Evolutionary conservation across 2,329 filamentous ascomycete species (phyloP).

Genomic region (Curvularia spicifera): DNA sequence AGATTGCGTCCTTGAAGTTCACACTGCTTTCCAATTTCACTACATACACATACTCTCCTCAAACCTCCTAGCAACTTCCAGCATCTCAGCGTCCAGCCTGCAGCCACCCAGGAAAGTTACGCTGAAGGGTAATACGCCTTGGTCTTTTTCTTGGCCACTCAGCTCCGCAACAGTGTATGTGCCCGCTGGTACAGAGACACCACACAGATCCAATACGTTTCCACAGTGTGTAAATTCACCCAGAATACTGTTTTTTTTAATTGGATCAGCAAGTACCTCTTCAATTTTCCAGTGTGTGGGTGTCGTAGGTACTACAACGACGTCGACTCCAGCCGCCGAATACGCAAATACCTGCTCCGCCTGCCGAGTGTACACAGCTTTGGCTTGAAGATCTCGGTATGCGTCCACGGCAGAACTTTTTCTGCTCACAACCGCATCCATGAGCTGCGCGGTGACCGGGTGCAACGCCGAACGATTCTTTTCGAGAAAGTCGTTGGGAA

Average conservation of each 20-base stretch:
- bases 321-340: constrained; percentile 36
- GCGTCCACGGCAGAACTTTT: constrained; percentile 42
- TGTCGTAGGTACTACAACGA: constrained; percentile 61
- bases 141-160: constrained; percentile 32
- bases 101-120: constrained; percentile 50
- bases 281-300: constrained; percentile 57
- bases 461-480: constrained; percentile 53
- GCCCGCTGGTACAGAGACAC: constrained; percentile 57
- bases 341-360: constrained; percentile 41
- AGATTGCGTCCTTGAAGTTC: neutral
- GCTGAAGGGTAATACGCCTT: constrained; percentile 50
- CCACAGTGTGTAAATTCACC: constrained; percentile 64
- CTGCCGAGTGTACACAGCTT: constrained; percentile 40
- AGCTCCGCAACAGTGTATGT: constrained; percentile 40
- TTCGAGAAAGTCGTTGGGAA: constrained; percentile 41
- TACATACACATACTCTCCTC: constrained; percentile 18
- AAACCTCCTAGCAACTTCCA: constrained; percentile 49
- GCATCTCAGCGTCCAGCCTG: constrained; percentile 49
- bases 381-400: constrained; percentile 44
- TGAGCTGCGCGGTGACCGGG: constrained; percentile 57
- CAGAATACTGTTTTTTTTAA: constrained; percentile 59
- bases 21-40: neutral
- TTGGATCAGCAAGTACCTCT: constrained; percentile 59
- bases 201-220: constrained; percentile 64
- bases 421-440: constrained; percentile 36